A percentile compares a stretch with the other conserved stretches of the same genome.
phyloP scores from a whole-genome alignment of 2,329 filamentous ascomycete species.

The Neurospora sp. region DNA sequence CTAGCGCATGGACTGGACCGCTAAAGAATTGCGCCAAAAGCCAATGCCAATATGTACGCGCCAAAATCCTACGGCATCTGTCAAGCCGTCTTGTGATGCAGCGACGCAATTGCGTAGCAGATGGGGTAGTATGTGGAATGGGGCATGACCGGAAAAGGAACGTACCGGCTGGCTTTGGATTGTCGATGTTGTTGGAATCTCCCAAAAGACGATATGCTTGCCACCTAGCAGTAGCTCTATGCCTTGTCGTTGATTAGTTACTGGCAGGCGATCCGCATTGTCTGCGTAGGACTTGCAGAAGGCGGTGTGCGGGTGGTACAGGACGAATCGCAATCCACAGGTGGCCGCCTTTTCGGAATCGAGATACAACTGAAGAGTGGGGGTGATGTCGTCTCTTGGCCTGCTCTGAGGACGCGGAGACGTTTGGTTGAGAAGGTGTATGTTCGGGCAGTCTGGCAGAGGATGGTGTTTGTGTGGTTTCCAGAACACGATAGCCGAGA shows the following conservation, averaged over 20 bases:
- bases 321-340: neutral
- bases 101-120: neutral
- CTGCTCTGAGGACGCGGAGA: neutral
- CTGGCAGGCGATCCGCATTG: neutral
- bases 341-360: neutral
- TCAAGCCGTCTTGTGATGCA: neutral
- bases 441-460: neutral
- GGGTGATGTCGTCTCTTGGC: neutral
- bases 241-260: neutral
- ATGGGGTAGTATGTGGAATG: neutral
- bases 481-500: neutral
- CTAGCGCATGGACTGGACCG: neutral
- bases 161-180: neutral
- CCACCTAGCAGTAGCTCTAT: slow-evolving; percentile 12
- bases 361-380: neutral
- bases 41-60: neutral
- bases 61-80: neutral
- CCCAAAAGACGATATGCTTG: neutral
- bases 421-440: neutral
- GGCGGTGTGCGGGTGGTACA: neutral
- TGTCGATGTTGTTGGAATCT: neutral
- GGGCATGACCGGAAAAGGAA: neutral
- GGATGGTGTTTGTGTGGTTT: neutral
- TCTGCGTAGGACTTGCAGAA: neutral
- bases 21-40: neutral